Evolutionary conservation across 1,139 yeast genomes (phyloP), one percentile per base, ranked within the genome.

Genomic region (Scheffersomyces titani): DNA sequence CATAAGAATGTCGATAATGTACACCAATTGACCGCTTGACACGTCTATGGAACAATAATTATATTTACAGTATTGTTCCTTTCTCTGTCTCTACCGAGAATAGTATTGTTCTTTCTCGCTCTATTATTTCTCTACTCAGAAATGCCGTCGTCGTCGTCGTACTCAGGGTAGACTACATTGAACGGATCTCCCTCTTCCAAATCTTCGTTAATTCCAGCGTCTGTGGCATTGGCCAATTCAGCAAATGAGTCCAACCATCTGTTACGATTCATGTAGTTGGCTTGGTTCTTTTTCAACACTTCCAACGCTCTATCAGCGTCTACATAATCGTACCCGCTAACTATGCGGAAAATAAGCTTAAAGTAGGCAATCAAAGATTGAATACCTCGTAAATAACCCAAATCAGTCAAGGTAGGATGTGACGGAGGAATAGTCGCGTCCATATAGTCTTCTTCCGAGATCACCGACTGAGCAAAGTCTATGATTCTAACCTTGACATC

Each of bases 391-490:
- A 93, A 74, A 70, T 92, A 96, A 1, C 99, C 99, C 61, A 74
- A 70, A 73, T 96, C 99, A 1, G 92, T 87, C 40, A 75, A 68
- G 16, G 78, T 73, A 1, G 86, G 85, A 65, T 87, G 87, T 52
- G 72, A 76, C 1, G 98, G 98, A 1, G 97, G 97, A 19, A 74
- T 63, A 2, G 67, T 58, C 9, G 68, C 65, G 13, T 66, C 55
- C 5, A 60, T 52, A 44, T 61, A 60, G 40, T 75, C 75, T 61
- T 84, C 86, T 47, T 84, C 89, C 5, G 87, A 86, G n/a, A 93
- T 89, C 22, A 92, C 89, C 66, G 97, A 90, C 68, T 94, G 97
- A 1, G 98, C 98, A 79, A 96, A 96, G 74, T 96, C 99, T 62
- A 96, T 94, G 58, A 96, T 83, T 60, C 92, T 85, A 20, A 94